These are phyloP conservation scores for Lactarius psammicola DNA, from an alignment of 768 basidiomycete genomes.

Conservation along the genomic window DNA sequence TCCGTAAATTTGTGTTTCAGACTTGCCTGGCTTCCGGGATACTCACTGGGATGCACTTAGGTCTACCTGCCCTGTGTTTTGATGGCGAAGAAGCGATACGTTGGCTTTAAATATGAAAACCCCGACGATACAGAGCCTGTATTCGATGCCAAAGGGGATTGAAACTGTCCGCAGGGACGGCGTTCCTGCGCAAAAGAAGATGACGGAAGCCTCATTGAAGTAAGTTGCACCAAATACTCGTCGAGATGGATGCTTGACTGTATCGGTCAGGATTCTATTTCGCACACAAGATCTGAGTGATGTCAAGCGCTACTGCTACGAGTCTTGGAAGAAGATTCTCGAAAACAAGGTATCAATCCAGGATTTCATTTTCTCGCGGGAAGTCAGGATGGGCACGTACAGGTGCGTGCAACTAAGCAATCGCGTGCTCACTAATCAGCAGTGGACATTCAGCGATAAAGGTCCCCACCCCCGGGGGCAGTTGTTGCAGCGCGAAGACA, in stretches of 20 bases:
- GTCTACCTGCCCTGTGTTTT: conserved; percentile 93
- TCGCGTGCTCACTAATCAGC: background rate
- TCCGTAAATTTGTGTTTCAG: conserved; percentile 32
- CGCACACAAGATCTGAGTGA: conserved; percentile 84
- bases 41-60: conserved; percentile 42
- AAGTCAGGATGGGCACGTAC: conserved; percentile 91
- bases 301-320: conserved; percentile 84
- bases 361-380: conserved; percentile 94
- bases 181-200: conserved; percentile 86
- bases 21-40: background rate
- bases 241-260: conserved; percentile 15
- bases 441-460: conserved; percentile 56
- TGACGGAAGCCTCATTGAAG: conserved; percentile 90
- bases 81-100: conserved; percentile 98
- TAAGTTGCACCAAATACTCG: conserved; percentile 35
- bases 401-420: conserved; percentile 48
- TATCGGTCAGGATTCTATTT: conserved; percentile 75
- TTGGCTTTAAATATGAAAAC: conserved; percentile 92
- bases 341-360: conserved; percentile 80
- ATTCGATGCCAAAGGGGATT: conserved; percentile 97
- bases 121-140: conserved; percentile 72
- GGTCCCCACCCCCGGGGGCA: conserved; percentile 90
- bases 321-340: conserved; percentile 80
- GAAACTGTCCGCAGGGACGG: conserved; percentile 95
- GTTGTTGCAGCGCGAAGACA: conserved; percentile 77